Evolutionary conservation across 805 yeast species (phyloP), one percentile per base, ranked within the genome.

Genomic region (Wickerhamiella sergipiensis): DNA sequence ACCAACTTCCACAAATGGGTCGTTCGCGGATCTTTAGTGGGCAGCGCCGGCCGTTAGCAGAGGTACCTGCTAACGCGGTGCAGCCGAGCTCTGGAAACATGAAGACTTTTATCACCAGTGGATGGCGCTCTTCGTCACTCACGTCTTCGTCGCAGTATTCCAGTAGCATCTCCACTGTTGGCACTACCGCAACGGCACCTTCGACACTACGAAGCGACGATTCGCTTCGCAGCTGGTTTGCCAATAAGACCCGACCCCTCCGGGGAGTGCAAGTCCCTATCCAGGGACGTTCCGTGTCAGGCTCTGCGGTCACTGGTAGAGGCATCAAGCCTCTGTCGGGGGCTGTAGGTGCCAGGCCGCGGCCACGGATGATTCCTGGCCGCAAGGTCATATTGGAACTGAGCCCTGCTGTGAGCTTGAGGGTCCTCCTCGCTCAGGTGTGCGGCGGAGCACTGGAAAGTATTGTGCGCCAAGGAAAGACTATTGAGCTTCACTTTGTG

Each of bases 391-490:
- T 9, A 31, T 31, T 31, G 38, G n/a, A 31, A 31, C 9, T 31
- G n/a, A 31, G 19, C 40, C 40, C 40, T 6, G 4, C 17, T 18
- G 40, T 36, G 40, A 36, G 40, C 9, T 36, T 36, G 40, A 36
- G 19, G 40, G 40, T 36, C 15, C 40, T 58, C 21, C 47, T 59
- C 7, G 15, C 59, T 3, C 62, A 59, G 46, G 56, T 57, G 1
- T 45, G 60, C 8, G 61, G 61, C 6, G 62, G 62, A 0, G 59
- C 53, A 3, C 48, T 53, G 13, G 54, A 51, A 39, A 43, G 50
- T 2, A 52, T 49, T n/a, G 24, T 17, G 9, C 42, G 38, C 19
- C 13, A 42, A 13, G 40, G 43, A 13, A 48, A 45, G 23, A n/a
- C 31, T 19, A 18, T 52, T 17, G 46, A 45, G 17, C 36, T 52